These are phyloP conservation scores for Sugiyamaella castrensis DNA, from an alignment of 1,139 yeast genomes.

Conservation along the genomic window DNA sequence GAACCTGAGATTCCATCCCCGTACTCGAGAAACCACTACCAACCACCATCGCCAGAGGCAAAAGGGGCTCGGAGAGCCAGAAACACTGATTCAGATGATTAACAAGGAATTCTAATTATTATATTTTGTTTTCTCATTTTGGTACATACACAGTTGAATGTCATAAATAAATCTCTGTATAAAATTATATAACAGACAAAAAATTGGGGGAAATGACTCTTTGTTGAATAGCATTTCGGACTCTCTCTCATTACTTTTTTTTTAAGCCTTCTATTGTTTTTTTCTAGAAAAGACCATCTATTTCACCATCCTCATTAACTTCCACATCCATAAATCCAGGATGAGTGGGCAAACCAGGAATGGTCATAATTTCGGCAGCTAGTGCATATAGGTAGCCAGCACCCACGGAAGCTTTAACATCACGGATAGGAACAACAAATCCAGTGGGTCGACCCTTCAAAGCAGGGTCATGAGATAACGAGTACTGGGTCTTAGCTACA, in stretches of 20 bases:
- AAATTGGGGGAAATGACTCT: neutral
- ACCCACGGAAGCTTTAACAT: conserved; percentile 90
- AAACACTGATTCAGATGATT: no score
- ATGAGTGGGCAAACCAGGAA: conserved; percentile 96
- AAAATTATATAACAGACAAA: no score
- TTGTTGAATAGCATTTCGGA: conserved; percentile 9
- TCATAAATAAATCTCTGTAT: conserved; percentile 6
- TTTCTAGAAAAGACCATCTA: conserved; percentile 81
- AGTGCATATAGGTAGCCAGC: conserved; percentile 96
- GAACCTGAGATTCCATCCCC: no score
- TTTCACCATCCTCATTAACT: conserved; percentile 87
- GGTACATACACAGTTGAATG: conserved; percentile 14
- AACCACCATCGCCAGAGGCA: no score
- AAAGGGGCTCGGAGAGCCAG: no score
- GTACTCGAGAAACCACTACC: no score
- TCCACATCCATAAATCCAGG: conserved; percentile 98
- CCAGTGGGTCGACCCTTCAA: conserved; percentile 97
- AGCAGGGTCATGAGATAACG: conserved; percentile 88
- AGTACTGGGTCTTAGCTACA: conserved; percentile 97
- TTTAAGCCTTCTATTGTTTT: neutral
- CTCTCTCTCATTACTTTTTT: neutral
- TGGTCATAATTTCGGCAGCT: conserved; percentile 96
- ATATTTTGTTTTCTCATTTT: conserved; percentile 3
- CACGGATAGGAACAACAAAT: conserved; percentile 90
- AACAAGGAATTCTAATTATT: neutral